A percentile compares a stretch with the other conserved stretches of the same genome.
These are phyloP conservation scores for Eimeria brunetti DNA, from an alignment of 169 alveolate genomes.

Conservation along the genomic window DNA sequence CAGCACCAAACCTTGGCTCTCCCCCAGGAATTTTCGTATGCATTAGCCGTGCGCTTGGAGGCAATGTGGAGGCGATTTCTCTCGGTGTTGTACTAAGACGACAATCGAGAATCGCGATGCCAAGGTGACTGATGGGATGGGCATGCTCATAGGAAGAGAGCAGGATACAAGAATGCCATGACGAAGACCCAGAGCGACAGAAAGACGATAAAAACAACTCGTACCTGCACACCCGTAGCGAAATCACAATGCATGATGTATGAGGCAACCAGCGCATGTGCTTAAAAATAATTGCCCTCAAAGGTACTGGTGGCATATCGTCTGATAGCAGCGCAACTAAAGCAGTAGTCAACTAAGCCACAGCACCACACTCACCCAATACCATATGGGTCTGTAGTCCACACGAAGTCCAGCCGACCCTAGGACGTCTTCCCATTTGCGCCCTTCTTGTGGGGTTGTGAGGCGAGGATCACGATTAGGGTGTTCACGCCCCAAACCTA, in stretches of 20 bases:
- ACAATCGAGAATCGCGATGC: neutral
- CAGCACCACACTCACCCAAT: constrained; percentile 79
- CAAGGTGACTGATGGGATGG: neutral
- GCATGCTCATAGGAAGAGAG: constrained; percentile 49
- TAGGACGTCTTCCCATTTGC: constrained; percentile 95
- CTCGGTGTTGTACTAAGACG: neutral
- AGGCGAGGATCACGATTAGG: constrained; percentile 95
- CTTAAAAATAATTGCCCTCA: neutral
- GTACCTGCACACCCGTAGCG: constrained; percentile 64
- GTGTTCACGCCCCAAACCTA: constrained; percentile 92
- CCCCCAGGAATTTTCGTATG: neutral
- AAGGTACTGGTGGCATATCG: neutral
- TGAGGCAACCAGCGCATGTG: neutral
- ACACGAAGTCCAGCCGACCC: constrained; percentile 86
- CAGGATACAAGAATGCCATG: constrained; percentile 80
- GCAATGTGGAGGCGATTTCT: neutral
- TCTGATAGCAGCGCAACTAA: neutral
- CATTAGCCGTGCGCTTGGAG: neutral
- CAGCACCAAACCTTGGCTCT: neutral
- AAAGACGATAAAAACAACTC: constrained; percentile 73
- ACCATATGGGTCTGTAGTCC: constrained; percentile 86
- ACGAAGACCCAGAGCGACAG: constrained; percentile 75
- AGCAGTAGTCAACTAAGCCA: neutral
- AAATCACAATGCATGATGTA: neutral
- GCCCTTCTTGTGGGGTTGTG: constrained; percentile 92